phyloP scores from a whole-genome alignment of 495 filamentous ascomycete genomes.

The Penicilliopsis zonata region DNA sequence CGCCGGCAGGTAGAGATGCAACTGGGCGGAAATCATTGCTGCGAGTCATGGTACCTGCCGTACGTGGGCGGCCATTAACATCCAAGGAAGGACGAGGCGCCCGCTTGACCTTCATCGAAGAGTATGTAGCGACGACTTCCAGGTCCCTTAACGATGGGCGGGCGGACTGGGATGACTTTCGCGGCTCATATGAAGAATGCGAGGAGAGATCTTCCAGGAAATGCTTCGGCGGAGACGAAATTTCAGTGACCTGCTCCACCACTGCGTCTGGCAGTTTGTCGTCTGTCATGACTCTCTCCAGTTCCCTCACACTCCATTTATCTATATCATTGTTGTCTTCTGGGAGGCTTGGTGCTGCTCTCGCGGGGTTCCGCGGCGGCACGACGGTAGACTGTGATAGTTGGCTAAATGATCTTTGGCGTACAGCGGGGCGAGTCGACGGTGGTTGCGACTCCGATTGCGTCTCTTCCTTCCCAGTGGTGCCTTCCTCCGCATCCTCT shows the following conservation, averaged over 20 bases:
- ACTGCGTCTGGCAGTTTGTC: constrained; percentile 7
- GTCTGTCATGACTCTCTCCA: constrained; percentile 11
- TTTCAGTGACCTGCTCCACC: constrained; percentile 6
- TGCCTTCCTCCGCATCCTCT: constrained; percentile 63
- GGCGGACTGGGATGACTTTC: constrained; percentile 52
- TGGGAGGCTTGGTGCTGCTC: constrained; percentile 6
- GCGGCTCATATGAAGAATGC: constrained; percentile 24
- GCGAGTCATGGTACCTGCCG: constrained; percentile 34
- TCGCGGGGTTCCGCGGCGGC: constrained; percentile 12
- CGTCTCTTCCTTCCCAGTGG: constrained; percentile 39
- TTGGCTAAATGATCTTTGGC: constrained; percentile 23
- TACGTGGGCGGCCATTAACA: constrained; percentile 49
- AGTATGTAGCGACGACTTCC: constrained; percentile 42
- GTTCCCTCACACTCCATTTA: constrained; percentile 6
- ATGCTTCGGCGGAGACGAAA: constrained; percentile 12
- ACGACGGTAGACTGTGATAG: constrained; percentile 29
- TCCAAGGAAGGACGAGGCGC: constrained; percentile 74
- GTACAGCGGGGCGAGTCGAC: constrained; percentile 8
- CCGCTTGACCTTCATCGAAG: constrained; percentile 70
- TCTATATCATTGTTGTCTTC: constrained; percentile 9
- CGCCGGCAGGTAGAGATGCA: constrained; percentile 48
- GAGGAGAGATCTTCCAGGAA: constrained; percentile 27
- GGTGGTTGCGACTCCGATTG: constrained; percentile 15
- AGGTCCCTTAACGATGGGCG: constrained; percentile 49
- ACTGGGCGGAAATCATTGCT: constrained; percentile 50